These are phyloP conservation scores for Suillus lakei DNA, from an alignment of 768 basidiomycete genomes.

Conservation along the genomic window DNA sequence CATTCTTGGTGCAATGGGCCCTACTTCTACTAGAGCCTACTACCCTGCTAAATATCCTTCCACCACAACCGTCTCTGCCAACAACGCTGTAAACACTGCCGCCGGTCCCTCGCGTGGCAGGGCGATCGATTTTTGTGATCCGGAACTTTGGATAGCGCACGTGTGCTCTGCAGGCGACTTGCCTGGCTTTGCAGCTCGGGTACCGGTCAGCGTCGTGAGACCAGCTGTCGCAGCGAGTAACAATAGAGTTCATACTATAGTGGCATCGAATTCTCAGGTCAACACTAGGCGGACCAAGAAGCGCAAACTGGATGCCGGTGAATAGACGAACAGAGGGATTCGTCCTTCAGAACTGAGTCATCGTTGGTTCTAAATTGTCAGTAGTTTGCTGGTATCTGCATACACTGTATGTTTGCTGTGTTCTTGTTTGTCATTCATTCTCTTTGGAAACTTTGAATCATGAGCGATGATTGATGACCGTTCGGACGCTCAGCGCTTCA, in stretches of 20 bases:
- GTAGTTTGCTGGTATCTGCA: background rate
- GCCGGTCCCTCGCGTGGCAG: background rate
- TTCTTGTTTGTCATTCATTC: background rate
- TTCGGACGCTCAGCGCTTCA: background rate
- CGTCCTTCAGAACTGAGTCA: background rate
- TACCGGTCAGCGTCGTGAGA: background rate
- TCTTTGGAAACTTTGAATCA: background rate
- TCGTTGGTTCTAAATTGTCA: background rate
- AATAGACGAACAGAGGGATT: background rate
- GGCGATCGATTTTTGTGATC: background rate
- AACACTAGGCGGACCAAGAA: slow-evolving; percentile 21
- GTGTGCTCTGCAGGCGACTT: background rate
- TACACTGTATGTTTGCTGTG: background rate
- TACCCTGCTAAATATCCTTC: background rate
- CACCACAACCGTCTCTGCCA: background rate
- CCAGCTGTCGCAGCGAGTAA: background rate
- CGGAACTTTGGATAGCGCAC: no score
- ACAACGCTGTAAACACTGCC: background rate
- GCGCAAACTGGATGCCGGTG: slow-evolving; percentile 24
- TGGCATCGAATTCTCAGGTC: background rate
- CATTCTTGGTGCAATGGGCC: background rate
- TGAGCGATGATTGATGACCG: background rate
- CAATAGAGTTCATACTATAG: background rate
- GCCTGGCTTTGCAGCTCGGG: background rate
- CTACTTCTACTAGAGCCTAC: background rate